Evolutionary conservation across 208 protist species (phyloP).

Genomic region (Naegleria gruberi): DNA sequence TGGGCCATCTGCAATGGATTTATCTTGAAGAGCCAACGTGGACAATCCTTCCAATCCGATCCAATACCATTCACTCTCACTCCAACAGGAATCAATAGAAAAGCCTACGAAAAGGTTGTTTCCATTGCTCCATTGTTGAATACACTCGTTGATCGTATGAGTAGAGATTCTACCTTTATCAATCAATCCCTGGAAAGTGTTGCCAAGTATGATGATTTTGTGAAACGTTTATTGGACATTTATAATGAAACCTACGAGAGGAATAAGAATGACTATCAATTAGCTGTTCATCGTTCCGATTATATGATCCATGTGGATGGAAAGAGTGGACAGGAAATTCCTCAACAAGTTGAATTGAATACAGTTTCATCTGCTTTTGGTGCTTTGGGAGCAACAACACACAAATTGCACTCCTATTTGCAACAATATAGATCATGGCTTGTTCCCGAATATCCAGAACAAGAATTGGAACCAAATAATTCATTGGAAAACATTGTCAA

Average conservation of each 20-base stretch:
- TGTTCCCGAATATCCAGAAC: background rate
- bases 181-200: conserved; percentile 29
- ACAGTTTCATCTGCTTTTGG: conserved; percentile 88
- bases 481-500: conserved; percentile 2
- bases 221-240: conserved; percentile 65
- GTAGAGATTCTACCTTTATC: background rate
- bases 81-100: background rate
- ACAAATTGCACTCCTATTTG: conserved; percentile 68
- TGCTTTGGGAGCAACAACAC: conserved; percentile 60
- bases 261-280: conserved; percentile 62
- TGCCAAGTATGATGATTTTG: conserved; percentile 64
- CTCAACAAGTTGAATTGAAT: conserved; percentile 91
- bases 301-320: conserved; percentile 70
- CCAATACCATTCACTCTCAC: background rate
- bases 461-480: background rate
- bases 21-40: background rate
- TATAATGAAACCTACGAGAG: conserved; percentile 49
- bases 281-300: conserved; percentile 82
- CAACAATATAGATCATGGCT: background rate
- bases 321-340: background rate
- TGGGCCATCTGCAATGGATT: conserved; percentile 8
- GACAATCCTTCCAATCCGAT: background rate
- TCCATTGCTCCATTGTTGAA: background rate
- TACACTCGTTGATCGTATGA: background rate
- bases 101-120: background rate